Percentiles rank a stretch among this genome's conserved stretches.
Evolutionary conservation across 2,329 filamentous ascomycete species (phyloP).

Genomic region (Neoscytalidium dimidiatum): DNA sequence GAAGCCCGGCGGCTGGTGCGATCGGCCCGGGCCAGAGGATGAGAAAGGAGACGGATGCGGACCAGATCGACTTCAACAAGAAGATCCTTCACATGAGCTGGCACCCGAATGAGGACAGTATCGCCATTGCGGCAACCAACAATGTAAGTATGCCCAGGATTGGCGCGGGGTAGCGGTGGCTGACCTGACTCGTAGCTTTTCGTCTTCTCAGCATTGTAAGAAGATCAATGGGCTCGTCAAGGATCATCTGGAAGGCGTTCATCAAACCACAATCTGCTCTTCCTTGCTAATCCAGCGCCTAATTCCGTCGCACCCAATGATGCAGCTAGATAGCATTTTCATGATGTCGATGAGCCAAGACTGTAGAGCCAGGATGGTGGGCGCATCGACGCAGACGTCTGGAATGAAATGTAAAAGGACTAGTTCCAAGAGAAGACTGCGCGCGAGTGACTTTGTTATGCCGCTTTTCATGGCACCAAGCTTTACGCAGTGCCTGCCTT

Average conservation of each 20-base stretch:
- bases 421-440: constrained; percentile 8
- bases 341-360: constrained; percentile 22
- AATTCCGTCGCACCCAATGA: constrained; percentile 18
- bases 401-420: constrained; percentile 22
- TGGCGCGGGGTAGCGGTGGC: neutral
- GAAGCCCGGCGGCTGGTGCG: constrained; percentile 74
- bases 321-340: constrained; percentile 21
- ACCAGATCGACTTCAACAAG: constrained; percentile 99
- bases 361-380: constrained; percentile 19
- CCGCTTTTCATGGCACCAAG: too few species aligned
- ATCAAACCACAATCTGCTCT: neutral
- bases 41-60: constrained; percentile 98
- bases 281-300: constrained; percentile 20
- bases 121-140: constrained; percentile 98
- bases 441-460: neutral
- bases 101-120: constrained; percentile 99
- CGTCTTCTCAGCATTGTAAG: constrained; percentile 57
- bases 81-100: constrained; percentile 99
- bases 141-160: constrained; percentile 72
- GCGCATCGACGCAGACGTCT: constrained; percentile 18
- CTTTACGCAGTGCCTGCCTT: too few species aligned
- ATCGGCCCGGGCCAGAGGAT: constrained; percentile 85
- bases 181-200: constrained; percentile 48
- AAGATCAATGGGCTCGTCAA: constrained; percentile 9
- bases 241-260: constrained; percentile 23